These are phyloP conservation scores for Phytophthora ohioensis DNA, from an alignment of 352 stramenopile species.

Conservation along the genomic window DNA sequence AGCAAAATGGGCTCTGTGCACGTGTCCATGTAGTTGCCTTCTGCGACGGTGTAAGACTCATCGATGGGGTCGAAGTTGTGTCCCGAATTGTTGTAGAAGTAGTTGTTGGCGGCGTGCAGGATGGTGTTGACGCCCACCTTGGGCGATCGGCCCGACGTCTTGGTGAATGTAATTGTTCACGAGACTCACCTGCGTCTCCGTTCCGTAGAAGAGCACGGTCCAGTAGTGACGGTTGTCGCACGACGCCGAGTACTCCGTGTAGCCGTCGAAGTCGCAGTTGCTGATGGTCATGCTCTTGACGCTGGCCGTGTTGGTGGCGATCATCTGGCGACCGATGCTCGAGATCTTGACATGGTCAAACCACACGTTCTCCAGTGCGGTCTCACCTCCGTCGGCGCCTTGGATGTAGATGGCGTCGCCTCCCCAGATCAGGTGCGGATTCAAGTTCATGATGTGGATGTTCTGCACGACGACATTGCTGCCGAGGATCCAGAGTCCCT, in stretches of 20 bases:
- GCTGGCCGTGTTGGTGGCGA: slow-evolving; percentile 1
- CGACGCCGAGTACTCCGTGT: neutral
- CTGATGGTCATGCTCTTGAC: slow-evolving; percentile 3
- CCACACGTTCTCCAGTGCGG: neutral
- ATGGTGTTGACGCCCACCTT: slow-evolving; percentile 34
- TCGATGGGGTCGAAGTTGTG: slow-evolving; percentile 1
- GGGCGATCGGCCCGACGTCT: slow-evolving; percentile 36
- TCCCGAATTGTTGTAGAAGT: slow-evolving; percentile 1
- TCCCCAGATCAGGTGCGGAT: neutral
- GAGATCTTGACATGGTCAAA: slow-evolving; percentile 1
- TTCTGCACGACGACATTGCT: neutral
- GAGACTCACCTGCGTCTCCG: slow-evolving; percentile 43
- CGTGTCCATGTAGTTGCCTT: slow-evolving; percentile 43
- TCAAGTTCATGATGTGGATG: slow-evolving; percentile 1
- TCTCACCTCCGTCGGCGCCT: neutral
- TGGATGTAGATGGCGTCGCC: neutral
- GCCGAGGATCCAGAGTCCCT: neutral
- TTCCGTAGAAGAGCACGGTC: slow-evolving; percentile 54
- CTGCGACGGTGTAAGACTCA: neutral
- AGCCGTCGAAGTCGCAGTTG: neutral
- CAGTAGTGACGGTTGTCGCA: slow-evolving; percentile 47
- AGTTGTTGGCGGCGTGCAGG: neutral
- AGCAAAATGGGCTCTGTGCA: slow-evolving; percentile 34
- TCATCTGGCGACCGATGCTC: slow-evolving; percentile 1
- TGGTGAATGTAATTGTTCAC: slow-evolving; percentile 32